Percentiles rank a stretch among this genome's conserved stretches.
phyloP scores from a whole-genome alignment of 257 asterid genomes.

The Solanum pimpinellifolium region DNA sequence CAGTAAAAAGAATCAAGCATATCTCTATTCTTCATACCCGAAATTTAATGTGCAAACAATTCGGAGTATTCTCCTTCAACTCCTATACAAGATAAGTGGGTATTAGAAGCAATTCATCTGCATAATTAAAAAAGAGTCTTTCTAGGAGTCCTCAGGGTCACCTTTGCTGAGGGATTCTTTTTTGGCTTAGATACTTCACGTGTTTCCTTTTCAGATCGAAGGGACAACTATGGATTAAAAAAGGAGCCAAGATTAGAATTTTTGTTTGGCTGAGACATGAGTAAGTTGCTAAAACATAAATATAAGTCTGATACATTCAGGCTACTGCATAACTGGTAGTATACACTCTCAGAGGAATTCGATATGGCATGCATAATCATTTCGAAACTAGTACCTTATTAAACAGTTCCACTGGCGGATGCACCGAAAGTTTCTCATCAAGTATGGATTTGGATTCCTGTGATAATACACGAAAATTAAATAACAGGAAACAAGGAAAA shows the following conservation, averaged over 20 bases:
- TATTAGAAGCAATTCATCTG: not conserved
- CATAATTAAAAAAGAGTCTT: not conserved
- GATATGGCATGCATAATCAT: not conserved
- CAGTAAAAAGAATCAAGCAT: not conserved
- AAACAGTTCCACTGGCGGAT: conserved; percentile 45
- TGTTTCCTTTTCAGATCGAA: conserved; percentile 26
- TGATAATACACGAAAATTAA: not conserved
- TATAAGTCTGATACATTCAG: not conserved
- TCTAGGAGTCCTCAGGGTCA: conserved; percentile 12
- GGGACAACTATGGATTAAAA: conserved; percentile 41
- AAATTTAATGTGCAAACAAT: conserved; percentile 30
- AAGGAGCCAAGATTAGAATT: not conserved
- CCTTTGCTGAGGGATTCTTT: conserved; percentile 24
- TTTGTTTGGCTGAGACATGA: not conserved
- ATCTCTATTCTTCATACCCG: conserved; percentile 27
- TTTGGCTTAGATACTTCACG: conserved; percentile 14
- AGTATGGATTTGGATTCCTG: conserved; percentile 30
- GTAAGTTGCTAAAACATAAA: not conserved
- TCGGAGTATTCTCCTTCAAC: conserved; percentile 31
- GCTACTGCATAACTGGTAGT: not conserved
- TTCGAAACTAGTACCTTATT: conserved; percentile 28
- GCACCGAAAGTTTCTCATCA: conserved; percentile 13
- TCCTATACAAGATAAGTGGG: conserved; percentile 15
- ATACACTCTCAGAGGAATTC: not conserved
- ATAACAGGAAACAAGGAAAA: not conserved